These are phyloP conservation scores for Metschnikowia koreensis DNA, from an alignment of 805 yeast genomes.

Conservation along the genomic window DNA sequence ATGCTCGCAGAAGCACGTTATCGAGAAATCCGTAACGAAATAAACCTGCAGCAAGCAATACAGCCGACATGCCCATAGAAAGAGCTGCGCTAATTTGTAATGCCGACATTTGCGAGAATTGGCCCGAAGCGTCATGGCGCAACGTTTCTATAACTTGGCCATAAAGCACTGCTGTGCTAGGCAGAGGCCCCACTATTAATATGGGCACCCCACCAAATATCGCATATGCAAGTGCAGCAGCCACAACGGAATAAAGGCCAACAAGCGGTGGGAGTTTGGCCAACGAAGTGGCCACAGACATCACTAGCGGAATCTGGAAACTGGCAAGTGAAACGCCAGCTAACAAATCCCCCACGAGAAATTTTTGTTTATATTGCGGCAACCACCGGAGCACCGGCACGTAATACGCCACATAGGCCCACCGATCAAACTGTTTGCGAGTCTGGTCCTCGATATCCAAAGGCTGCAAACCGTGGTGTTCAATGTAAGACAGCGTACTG, in stretches of 20 bases:
- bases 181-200: slow-evolving; percentile 90
- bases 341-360: slow-evolving; percentile 27
- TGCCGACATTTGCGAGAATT: slow-evolving; percentile 40
- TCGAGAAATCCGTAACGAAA: slow-evolving; percentile 85
- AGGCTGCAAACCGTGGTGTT: slow-evolving; percentile 16
- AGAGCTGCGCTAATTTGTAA: slow-evolving; percentile 22
- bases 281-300: slow-evolving; percentile 76
- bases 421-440: slow-evolving; percentile 17
- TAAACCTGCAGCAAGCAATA: slow-evolving; percentile 32
- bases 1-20: slow-evolving; percentile 71
- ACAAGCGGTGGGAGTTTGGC: slow-evolving; percentile 81
- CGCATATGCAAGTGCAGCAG: slow-evolving; percentile 77
- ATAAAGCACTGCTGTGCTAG: slow-evolving; percentile 77
- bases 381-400: slow-evolving; percentile 33
- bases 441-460: slow-evolving; percentile 10
- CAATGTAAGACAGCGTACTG: slow-evolving; percentile 16
- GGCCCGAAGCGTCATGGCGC: slow-evolving; percentile 25
- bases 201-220: slow-evolving; percentile 83
- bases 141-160: slow-evolving; percentile 67
- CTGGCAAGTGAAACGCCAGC: slow-evolving; percentile 35
- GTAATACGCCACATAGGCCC: slow-evolving; percentile 32
- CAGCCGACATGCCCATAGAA: slow-evolving; percentile 19
- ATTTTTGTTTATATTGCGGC: slow-evolving; percentile 22
- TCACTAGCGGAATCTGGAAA: slow-evolving; percentile 47
- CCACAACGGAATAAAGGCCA: slow-evolving; percentile 72